These are phyloP conservation scores for Alternaria sp. DNA, from an alignment of 2,329 filamentous ascomycete genomes.

Conservation along the genomic window DNA sequence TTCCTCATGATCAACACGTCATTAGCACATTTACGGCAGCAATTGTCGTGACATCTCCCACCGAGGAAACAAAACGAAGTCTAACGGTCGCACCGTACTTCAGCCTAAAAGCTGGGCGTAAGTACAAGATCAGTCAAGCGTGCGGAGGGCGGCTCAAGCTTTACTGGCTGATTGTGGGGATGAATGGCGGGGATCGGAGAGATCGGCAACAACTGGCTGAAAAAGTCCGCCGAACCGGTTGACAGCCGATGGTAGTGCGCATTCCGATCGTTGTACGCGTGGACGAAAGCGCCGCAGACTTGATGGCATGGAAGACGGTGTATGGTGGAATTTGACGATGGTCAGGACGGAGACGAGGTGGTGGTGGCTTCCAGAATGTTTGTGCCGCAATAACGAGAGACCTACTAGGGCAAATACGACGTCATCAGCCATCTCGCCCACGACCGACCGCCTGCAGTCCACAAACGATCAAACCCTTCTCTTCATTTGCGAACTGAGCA, in stretches of 20 bases:
- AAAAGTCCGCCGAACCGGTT: background rate
- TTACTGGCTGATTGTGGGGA: conserved; percentile 3
- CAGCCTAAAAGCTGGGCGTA: conserved; percentile 11
- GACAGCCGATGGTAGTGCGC: background rate
- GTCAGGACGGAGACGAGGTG: background rate
- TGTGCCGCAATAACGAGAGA: background rate
- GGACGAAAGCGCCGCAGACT: background rate
- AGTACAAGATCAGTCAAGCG: background rate
- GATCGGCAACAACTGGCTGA: conserved; percentile 1
- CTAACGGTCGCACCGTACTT: conserved; percentile 10
- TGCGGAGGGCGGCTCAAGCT: conserved; percentile 4
- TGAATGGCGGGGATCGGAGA: background rate
- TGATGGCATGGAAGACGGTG: background rate
- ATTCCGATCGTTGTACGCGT: background rate
- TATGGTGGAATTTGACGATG: background rate
- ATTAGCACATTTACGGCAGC: background rate
- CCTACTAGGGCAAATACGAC: background rate
- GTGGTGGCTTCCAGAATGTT: too few relatives aligned
- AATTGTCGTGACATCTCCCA: background rate
- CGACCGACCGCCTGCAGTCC: background rate
- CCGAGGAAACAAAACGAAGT: background rate
- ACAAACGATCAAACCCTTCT: too few relatives aligned
- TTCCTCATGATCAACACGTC: background rate
- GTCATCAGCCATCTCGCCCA: background rate
- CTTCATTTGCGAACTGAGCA: background rate